Evolutionary conservation across 352 stramenopile species (phyloP), one percentile per base, ranked within the genome.

Genomic region (Plasmopara muralis): DNA sequence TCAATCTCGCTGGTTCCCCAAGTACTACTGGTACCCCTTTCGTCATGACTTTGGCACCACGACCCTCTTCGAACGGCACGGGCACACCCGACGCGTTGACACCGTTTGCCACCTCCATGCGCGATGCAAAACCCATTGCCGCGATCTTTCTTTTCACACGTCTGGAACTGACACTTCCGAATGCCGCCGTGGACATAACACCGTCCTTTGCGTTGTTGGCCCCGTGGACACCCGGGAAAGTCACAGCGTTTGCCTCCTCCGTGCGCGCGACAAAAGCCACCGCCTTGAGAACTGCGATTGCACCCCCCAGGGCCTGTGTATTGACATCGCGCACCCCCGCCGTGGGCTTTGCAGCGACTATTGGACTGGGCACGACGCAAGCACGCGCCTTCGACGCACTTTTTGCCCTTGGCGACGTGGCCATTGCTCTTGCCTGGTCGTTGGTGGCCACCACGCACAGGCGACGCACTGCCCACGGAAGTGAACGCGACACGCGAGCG

Each of bases 61-160:
- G 14, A 13, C 13, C 37, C 37, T 16, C 37, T n/a, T 0, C 37
- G 37, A 5, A 41, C 37, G 9, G 37, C 37, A 18, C 37, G 37
- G 9, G 37, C 8, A 41, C 37, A 41, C 7, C 37, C 37, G 14
- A 41, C 12, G 13, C 14, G 37, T 16, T 41, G 7, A 16, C 37
- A 41, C 5, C 37, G 37, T 41, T 41, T 41, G 5, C 81, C 78
- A 39, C 79, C 81, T 14, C 81, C 78, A 55, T 89, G 81, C 1
- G 74, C 79, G 31, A 88, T 87, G 69, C 81, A 91, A 60, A 86
- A 86, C 63, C 81, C 81, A 43, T 88, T 89, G 50, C 81, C 81
- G n/a, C 81, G 76, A 63, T 91, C 81, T 52, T 89, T 89, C 57
- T 87, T 87, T 43, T 85, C 72, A 53, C 81, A 91, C 2, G 74